A percentile compares a stretch with the other conserved stretches of the same genome.
phyloP scores from a whole-genome alignment of 305 asterid species.

The Solanum hybrid region DNA sequence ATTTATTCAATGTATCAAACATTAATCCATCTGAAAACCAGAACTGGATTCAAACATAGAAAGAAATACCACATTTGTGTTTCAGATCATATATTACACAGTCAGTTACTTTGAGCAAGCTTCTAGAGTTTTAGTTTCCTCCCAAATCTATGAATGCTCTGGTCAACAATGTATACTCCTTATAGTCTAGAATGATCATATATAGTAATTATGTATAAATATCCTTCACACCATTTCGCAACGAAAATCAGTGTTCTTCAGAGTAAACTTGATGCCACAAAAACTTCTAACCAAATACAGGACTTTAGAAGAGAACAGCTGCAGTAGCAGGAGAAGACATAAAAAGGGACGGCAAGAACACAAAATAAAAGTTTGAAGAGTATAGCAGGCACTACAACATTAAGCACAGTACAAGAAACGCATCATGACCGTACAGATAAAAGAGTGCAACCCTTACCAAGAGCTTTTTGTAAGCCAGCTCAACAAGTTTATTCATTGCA shows the following conservation, averaged over 20 bases:
- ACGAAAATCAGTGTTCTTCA: not conserved
- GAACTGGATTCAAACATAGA: not conserved
- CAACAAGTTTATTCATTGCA: conserved; percentile 79
- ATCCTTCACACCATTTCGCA: not conserved
- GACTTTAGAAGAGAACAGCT: not conserved
- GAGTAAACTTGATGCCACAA: not conserved
- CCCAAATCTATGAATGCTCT: not conserved
- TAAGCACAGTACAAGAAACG: not conserved
- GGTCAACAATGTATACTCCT: not conserved
- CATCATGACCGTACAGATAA: not conserved
- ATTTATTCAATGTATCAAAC: not conserved
- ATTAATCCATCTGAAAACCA: not conserved
- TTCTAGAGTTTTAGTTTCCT: not conserved
- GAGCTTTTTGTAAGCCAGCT: conserved; percentile 77
- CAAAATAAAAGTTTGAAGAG: not conserved
- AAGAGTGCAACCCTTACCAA: conserved; percentile 48
- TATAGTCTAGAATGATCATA: not conserved
- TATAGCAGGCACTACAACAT: not conserved
- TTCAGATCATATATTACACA: not conserved
- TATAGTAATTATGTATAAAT: not conserved
- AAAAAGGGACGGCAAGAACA: not conserved
- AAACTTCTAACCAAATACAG: not conserved
- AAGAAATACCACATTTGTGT: not conserved
- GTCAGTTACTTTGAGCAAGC: not conserved
- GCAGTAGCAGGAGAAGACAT: not conserved